Base-by-base conservation (phyloP, 2,329 filamentous ascomycete genomes). In the Verticillium tricorpus region DNA sequence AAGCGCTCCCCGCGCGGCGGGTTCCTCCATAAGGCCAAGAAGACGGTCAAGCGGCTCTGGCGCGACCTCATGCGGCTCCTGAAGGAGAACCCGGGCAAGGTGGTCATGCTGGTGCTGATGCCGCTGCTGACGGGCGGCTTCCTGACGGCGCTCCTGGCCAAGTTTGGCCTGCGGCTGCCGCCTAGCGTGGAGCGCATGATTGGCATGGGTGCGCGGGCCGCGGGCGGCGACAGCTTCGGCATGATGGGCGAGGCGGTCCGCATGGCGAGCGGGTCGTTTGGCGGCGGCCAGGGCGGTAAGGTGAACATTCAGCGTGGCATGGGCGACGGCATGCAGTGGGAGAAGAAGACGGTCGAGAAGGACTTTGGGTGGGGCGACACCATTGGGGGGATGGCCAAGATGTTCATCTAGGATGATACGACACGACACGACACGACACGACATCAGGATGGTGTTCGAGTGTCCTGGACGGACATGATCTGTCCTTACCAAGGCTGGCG, bases 101-200 rank as follows among this genome's bases (percentile, higher is more conserved):
- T 96, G 57, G 91, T 97, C 79, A 82, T 91, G 80, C 85, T 93
- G 65, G 89, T 97, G 65, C 84, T 97, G 69, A 87, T 97, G 84
- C 94, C 94, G 11, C 82, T 98, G 62, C 80, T 97, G 69, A 93
- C 89, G 1, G 92, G 92, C 59, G 94, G 94, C 35, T 89, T 91
- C 32, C 77, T 97, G 67, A 88, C 88, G 9, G 91, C 89, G 56
- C 80, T 97, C 55, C 83, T 97, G 56, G 85, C 86, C 40, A 87
- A 88, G 71, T 90, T 97, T 74, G 93, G 93, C 25, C 80, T 98
- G 64, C 83, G 89, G 65, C 75, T 97, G 66, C 93, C 93, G 1
- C 80, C 81, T 5, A 76, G 80, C 14, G 71, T 93, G 63, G 81
- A 87, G 76, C 79, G 80, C 69, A 79, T 86, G 80, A 73, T 88